phyloP scores from a whole-genome alignment of 768 basidiomycete species.

The Lentinula aciculospora region DNA sequence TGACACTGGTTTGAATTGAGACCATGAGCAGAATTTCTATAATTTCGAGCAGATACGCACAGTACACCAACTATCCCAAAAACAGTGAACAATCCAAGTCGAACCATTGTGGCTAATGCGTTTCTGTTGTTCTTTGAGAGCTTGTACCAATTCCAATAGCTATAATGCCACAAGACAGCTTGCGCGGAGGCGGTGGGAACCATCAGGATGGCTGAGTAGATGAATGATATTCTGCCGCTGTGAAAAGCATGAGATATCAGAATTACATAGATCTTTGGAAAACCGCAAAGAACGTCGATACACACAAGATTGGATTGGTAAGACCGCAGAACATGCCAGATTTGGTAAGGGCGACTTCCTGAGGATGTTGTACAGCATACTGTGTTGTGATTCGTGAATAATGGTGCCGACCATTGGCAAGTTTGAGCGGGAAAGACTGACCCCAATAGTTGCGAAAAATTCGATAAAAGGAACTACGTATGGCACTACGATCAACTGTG shows the following conservation, averaged over 20 bases:
- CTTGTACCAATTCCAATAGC: constrained; percentile 4
- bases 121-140: background rate
- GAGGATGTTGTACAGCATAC: constrained; percentile 5
- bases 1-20: background rate
- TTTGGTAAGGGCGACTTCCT: background rate
- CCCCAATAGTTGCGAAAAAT: background rate
- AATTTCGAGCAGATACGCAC: background rate
- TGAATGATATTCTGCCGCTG: background rate
- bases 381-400: background rate
- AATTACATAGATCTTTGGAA: background rate
- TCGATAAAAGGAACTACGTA: constrained; percentile 6
- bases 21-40: background rate
- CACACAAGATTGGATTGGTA: background rate
- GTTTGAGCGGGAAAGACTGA: background rate
- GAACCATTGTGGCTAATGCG: constrained; percentile 2
- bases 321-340: constrained; percentile 10
- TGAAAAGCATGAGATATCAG: background rate
- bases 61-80: constrained; percentile 6
- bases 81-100: constrained; percentile 5
- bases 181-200: constrained; percentile 4
- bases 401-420: background rate
- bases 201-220: constrained; percentile 6
- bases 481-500: constrained; percentile 4
- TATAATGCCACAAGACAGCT: background rate
- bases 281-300: background rate